Evolutionary conservation across 176 grass and related monocot species (phyloP).

Genomic region (Ampelocalamus luodianensis): DNA sequence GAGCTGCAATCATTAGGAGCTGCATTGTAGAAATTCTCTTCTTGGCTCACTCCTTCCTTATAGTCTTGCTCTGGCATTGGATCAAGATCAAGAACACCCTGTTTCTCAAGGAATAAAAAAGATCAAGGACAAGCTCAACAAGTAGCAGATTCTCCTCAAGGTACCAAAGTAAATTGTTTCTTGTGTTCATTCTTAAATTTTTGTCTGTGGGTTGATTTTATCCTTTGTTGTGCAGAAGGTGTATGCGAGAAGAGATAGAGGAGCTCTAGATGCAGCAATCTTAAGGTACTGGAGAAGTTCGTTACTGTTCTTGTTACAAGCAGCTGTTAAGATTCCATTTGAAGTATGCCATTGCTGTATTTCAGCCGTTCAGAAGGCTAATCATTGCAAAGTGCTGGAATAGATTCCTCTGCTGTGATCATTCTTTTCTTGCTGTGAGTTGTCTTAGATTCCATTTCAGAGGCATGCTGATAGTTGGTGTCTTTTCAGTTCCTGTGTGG

Average conservation of each 20-base stretch:
- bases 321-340: slow-evolving; percentile 20
- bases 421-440: slow-evolving; percentile 55
- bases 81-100: slow-evolving; percentile 10
- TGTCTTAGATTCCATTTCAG: slow-evolving; percentile 45
- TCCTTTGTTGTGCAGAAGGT: slow-evolving; percentile 5
- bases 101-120: background rate
- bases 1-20: slow-evolving; percentile 46
- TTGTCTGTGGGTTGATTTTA: background rate
- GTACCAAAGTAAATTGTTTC: slow-evolving; percentile 12
- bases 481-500: slow-evolving; percentile 19
- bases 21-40: slow-evolving; percentile 43
- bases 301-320: slow-evolving; percentile 15
- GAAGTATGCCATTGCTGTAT: slow-evolving; percentile 27
- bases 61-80: slow-evolving; percentile 28
- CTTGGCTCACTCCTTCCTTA: slow-evolving; percentile 3
- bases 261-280: slow-evolving; percentile 16
- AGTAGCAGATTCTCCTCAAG: slow-evolving; percentile 36
- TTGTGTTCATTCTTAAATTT: background rate
- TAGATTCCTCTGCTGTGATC: slow-evolving; percentile 44
- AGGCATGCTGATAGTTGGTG: slow-evolving; percentile 29
- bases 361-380: slow-evolving; percentile 23
- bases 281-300: slow-evolving; percentile 38
- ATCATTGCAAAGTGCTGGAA: slow-evolving; percentile 49
- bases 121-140: background rate
- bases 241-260: background rate